Evolutionary conservation across 495 filamentous ascomycete genomes (phyloP), one percentile per base, ranked within the genome.

Genomic region (Penicillium pulvis): DNA sequence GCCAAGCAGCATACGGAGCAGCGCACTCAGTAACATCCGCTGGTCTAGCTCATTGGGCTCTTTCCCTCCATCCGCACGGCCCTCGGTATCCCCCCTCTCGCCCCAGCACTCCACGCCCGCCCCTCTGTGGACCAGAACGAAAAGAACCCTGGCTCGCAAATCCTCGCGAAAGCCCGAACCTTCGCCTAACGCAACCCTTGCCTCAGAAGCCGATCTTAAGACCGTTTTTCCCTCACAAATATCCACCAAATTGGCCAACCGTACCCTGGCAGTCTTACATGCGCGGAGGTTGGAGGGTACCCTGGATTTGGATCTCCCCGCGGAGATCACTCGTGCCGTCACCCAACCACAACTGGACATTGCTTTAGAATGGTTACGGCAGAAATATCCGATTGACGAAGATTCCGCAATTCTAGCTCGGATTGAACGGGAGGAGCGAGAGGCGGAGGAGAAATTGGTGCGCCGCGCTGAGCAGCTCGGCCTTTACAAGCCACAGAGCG

Each of bases 241-340:
- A 23, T 66, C 77, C 23, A 71, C 74, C 1, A 59, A 67, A 3
- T 63, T 75, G 20, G 92, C 84, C 48, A 93, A 92, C 64, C 76
- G 77, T 24, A 72, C 92, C 16, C 72, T 96, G 6, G 73, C 75
- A 28, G 81, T 90, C 33, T 73, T 95, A 2, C 90, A 97, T 65
- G 84, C 83, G 26, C 84, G 90, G 46, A 85, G 92, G 20, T 76
- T 90, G 12, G 82, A 85, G 11, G 92, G 92, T 19, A 92, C 90
- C 0, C 78, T 93, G 9, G 87, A 91, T 57, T 63, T 76, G 11
- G 69, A 76, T 36, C 68, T 81, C 10, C 76, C 78, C 10, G 39
- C 51, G 20, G 75, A 82, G 20, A 71, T 76, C 17, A 42, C 80
- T 79, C 72, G 81, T 72, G 58, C 64, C 26, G 65, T 70, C 17